Percentiles rank a stretch among this genome's conserved stretches.
Conservation (phyloP, 2,329 filamentous ascomycete species). For the Leptographium radiaticola region DNA sequence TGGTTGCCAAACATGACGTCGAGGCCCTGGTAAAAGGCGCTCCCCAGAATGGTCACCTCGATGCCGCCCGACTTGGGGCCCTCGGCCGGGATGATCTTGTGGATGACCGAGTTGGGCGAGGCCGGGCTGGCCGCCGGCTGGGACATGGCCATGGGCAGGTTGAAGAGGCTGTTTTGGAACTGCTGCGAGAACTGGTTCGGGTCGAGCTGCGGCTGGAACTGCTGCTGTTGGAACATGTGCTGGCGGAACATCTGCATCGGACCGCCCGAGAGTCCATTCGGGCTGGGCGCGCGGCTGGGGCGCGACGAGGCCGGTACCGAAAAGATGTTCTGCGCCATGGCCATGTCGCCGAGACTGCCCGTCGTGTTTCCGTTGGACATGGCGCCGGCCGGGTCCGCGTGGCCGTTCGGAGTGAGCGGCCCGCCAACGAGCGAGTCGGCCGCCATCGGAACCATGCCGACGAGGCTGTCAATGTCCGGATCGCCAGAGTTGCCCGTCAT, state of each 20-base stretch:
- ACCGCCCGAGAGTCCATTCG: slow-evolving; percentile 39
- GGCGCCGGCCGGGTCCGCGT: slow-evolving; percentile 41
- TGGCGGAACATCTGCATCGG: slow-evolving; percentile 28
- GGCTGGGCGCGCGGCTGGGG: slow-evolving; percentile 67
- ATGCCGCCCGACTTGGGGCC: slow-evolving; percentile 74
- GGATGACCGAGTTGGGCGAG: slow-evolving; percentile 44
- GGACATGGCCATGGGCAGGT: slow-evolving; percentile 31
- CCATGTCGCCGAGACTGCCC: slow-evolving; percentile 51
- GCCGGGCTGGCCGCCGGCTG: slow-evolving; percentile 11
- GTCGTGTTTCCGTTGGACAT: slow-evolving; percentile 45
- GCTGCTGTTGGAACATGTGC: slow-evolving; percentile 18
- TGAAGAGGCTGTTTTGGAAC: slow-evolving; percentile 35
- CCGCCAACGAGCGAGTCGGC: slow-evolving; percentile 22
- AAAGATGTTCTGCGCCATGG: slow-evolving; percentile 41
- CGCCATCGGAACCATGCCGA: slow-evolving; percentile 9
- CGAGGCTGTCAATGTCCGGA: slow-evolving; percentile 11
- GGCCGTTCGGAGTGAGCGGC: slow-evolving; percentile 53
- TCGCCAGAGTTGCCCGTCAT: slow-evolving; percentile 10
- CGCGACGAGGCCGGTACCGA: slow-evolving; percentile 62
- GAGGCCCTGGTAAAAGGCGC: slow-evolving; percentile 61
- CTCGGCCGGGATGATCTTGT: slow-evolving; percentile 72
- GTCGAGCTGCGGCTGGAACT: slow-evolving; percentile 16
- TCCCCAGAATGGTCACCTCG: slow-evolving; percentile 75
- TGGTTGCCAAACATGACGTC: slow-evolving; percentile 72
- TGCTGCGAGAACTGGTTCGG: slow-evolving; percentile 31